A percentile compares a stretch with the other conserved stretches of the same genome.
phyloP scores from a whole-genome alignment of 2,329 filamentous ascomycete species.

The Coniella vitis region DNA sequence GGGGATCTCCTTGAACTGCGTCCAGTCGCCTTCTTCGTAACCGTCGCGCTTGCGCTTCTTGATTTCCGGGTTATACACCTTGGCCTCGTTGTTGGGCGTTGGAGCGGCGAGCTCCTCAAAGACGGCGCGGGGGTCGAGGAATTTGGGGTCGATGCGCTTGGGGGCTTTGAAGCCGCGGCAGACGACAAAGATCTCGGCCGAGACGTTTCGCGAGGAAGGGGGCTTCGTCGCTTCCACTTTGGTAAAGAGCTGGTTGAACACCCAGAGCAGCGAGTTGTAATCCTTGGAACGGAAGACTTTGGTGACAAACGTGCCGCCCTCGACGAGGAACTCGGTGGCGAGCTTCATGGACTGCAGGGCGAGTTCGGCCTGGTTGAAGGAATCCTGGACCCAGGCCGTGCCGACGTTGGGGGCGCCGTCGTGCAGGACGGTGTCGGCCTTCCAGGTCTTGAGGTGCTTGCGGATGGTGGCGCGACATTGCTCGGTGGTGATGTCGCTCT shows the following conservation, averaged over 20 bases:
- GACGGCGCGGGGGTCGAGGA: slow-evolving; percentile 81
- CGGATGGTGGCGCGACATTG: slow-evolving; percentile 89
- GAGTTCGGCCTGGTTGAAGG: slow-evolving; percentile 93
- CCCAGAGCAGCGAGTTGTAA: slow-evolving; percentile 93
- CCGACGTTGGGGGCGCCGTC: slow-evolving; percentile 97
- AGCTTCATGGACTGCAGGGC: slow-evolving; percentile 86
- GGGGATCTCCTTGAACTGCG: slow-evolving; percentile 80
- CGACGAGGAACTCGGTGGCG: slow-evolving; percentile 84
- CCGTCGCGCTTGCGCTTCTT: slow-evolving; percentile 98
- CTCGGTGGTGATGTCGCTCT: slow-evolving; percentile 95
- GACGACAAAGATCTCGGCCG: slow-evolving; percentile 97
- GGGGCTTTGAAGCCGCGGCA: slow-evolving; percentile 93
- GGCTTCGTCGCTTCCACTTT: slow-evolving; percentile 98
- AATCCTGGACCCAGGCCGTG: slow-evolving; percentile 96
- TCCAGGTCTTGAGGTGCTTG: slow-evolving; percentile 89
- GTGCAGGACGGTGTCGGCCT: slow-evolving; percentile 90
- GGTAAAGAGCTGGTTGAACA: slow-evolving; percentile 91
- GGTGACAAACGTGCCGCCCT: slow-evolving; percentile 90
- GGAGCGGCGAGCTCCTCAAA: slow-evolving; percentile 87
- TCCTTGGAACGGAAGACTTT: slow-evolving; percentile 98
- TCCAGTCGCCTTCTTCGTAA: slow-evolving; percentile 94
- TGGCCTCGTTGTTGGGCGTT: slow-evolving; percentile 91
- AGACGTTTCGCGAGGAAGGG: slow-evolving; percentile 90
- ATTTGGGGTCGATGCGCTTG: slow-evolving; percentile 85
- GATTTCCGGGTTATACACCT: slow-evolving; percentile 93